phyloP scores from a whole-genome alignment of 345 rosid genomes.

The Salix caprea region DNA sequence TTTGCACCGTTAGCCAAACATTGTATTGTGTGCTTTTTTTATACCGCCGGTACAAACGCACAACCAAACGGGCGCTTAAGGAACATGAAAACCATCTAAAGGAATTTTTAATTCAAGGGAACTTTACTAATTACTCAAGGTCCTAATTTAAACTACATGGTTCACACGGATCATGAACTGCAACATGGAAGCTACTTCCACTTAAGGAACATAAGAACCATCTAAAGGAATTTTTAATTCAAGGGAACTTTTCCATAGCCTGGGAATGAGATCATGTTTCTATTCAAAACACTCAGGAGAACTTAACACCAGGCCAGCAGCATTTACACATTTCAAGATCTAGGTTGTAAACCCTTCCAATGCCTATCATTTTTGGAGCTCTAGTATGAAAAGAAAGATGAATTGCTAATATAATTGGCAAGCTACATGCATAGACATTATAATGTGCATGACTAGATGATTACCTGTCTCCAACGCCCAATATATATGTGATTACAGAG shows the following conservation, averaged over 20 bases:
- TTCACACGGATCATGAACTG: background rate
- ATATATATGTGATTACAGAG: slow-evolving; percentile 92
- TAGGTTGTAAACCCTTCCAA: background rate
- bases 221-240: background rate
- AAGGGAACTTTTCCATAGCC: background rate
- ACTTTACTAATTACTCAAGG: background rate
- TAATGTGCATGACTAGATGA: slow-evolving; percentile 2
- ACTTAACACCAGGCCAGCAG: background rate
- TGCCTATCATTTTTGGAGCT: background rate
- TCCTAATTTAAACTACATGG: too few species aligned
- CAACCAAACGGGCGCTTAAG: too few species aligned
- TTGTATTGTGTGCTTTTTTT: too few species aligned
- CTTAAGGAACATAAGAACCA: background rate
- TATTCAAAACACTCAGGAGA: background rate
- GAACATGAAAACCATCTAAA: background rate
- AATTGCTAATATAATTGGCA: background rate
- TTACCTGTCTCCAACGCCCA: slow-evolving; percentile 99
- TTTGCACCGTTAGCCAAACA: too few species aligned
- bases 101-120: background rate
- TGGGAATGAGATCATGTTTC: background rate
- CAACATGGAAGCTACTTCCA: background rate
- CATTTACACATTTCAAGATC: background rate
- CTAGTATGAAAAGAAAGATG: background rate
- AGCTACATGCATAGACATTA: background rate
- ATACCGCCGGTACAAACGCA: too few species aligned